phyloP scores from a whole-genome alignment of 805 yeast genomes.

The Starmerella scarabaei region DNA sequence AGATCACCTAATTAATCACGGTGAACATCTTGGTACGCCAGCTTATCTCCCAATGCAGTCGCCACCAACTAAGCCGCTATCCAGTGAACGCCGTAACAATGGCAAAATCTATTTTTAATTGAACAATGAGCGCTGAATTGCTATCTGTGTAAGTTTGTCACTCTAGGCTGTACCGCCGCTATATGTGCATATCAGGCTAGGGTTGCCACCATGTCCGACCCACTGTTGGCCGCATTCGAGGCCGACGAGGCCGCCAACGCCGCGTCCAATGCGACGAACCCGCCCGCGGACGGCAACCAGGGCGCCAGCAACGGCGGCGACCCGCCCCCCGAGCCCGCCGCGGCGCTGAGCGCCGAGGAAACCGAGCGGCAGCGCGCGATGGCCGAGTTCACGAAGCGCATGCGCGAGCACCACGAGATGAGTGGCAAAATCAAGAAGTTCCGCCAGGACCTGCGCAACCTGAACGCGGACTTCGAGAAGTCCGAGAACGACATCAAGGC shows the following conservation, averaged over 20 bases:
- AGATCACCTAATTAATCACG: too few species aligned
- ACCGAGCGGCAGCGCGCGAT: constrained; percentile 70
- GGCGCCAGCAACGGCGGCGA: neutral
- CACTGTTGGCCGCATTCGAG: constrained; percentile 25
- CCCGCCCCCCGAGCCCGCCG: neutral
- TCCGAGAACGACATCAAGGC: constrained; percentile 97
- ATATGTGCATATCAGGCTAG: too few species aligned
- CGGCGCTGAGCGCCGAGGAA: constrained; percentile 31
- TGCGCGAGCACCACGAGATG: constrained; percentile 88
- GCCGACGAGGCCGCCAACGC: constrained; percentile 13
- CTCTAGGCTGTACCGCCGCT: too few species aligned
- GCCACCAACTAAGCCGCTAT: too few species aligned
- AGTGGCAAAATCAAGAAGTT: constrained; percentile 79
- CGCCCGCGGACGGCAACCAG: neutral
- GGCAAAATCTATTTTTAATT: too few species aligned
- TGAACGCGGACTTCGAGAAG: constrained; percentile 74
- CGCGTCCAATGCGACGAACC: neutral
- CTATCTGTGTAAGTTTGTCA: too few species aligned
- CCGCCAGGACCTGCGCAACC: constrained; percentile 66
- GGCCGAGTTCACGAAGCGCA: constrained; percentile 64
- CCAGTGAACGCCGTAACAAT: too few species aligned
- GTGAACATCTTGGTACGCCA: too few species aligned
- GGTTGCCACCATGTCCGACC: too few species aligned
- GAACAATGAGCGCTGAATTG: too few species aligned
- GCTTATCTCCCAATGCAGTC: too few species aligned